Evolutionary conservation across 2,329 filamentous ascomycete genomes (phyloP).

Genomic region (Knufia fluminis): DNA sequence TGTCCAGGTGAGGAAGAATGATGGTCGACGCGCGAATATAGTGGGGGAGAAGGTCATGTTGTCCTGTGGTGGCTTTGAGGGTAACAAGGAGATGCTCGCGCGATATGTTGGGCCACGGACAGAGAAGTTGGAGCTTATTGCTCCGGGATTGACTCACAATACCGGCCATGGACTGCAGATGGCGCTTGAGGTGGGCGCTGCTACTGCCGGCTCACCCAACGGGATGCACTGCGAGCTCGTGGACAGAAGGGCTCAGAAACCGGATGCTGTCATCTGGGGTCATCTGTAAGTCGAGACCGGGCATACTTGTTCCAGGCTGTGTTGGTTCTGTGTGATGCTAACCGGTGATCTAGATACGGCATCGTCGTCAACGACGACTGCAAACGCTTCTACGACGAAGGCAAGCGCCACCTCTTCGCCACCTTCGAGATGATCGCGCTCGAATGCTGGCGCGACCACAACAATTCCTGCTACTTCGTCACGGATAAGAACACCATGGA

Average conservation of each 20-base stretch:
- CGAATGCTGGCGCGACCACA: constrained; percentile 33
- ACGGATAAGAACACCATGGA: constrained; percentile 35
- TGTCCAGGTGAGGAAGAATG: constrained; percentile 31
- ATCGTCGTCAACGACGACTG: constrained; percentile 23
- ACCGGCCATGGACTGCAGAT: constrained; percentile 32
- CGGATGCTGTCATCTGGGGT: constrained; percentile 34
- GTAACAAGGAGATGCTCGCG: constrained; percentile 35
- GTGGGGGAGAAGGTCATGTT: constrained; percentile 28
- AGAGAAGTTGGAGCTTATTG: constrained; percentile 33
- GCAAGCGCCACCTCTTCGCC: constrained; percentile 33
- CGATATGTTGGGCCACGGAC: constrained; percentile 32
- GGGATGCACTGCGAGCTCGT: constrained; percentile 37
- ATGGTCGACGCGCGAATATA: constrained; percentile 25
- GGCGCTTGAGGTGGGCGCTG: constrained; percentile 34
- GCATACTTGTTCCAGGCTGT: no score
- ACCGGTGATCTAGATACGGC: no score
- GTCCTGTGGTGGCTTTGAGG: constrained; percentile 35
- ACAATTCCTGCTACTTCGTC: constrained; percentile 35
- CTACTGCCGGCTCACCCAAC: constrained; percentile 33
- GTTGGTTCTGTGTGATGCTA: not conserved
- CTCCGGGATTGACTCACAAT: constrained; percentile 34
- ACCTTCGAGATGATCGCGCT: constrained; percentile 37
- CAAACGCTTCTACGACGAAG: constrained; percentile 33
- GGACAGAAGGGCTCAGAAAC: constrained; percentile 34
- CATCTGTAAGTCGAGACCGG: no score